Percentiles rank a stretch among this genome's conserved stretches.
Evolutionary conservation across 257 asterid species (phyloP).

Genomic region (Solanum gandarillasii): DNA sequence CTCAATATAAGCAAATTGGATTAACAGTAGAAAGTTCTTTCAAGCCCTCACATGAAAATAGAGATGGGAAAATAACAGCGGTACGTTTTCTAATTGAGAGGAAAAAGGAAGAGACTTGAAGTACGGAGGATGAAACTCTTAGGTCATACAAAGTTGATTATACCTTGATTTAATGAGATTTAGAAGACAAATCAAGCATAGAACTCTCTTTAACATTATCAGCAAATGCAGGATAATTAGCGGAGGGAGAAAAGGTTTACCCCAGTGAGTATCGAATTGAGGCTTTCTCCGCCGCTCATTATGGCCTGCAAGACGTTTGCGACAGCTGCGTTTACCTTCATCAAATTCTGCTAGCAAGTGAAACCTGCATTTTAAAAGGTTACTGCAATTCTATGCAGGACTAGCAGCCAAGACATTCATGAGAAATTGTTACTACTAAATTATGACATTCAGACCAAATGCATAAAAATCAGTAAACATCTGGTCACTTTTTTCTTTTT

Average conservation of each 20-base stretch:
- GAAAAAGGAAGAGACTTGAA: not conserved
- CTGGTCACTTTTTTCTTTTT: not conserved
- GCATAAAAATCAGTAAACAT: not conserved
- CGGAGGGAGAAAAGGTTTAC: constrained; percentile 13
- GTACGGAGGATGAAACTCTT: not conserved
- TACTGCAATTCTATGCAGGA: not conserved
- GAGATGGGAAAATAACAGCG: not conserved
- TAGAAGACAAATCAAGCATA: not conserved
- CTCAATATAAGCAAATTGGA: not conserved
- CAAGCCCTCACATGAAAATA: not conserved
- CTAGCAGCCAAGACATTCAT: not conserved
- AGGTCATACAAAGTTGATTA: not conserved
- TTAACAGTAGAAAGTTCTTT: not conserved
- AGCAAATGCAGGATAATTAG: not conserved
- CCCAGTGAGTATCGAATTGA: constrained; percentile 33
- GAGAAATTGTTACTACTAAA: not conserved
- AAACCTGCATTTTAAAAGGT: constrained; percentile 30
- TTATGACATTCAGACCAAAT: not conserved
- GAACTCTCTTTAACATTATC: not conserved
- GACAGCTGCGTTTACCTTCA: constrained; percentile 64
- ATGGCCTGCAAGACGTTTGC: constrained; percentile 69
- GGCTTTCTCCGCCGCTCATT: constrained; percentile 61
- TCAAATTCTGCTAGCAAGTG: constrained; percentile 55
- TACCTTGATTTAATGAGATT: not conserved
- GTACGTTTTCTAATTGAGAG: not conserved